Percentiles rank a stretch among this genome's conserved stretches.
phyloP scores from a whole-genome alignment of 1,284 basidiomycete genomes.

The Leccinum subrobustum region DNA sequence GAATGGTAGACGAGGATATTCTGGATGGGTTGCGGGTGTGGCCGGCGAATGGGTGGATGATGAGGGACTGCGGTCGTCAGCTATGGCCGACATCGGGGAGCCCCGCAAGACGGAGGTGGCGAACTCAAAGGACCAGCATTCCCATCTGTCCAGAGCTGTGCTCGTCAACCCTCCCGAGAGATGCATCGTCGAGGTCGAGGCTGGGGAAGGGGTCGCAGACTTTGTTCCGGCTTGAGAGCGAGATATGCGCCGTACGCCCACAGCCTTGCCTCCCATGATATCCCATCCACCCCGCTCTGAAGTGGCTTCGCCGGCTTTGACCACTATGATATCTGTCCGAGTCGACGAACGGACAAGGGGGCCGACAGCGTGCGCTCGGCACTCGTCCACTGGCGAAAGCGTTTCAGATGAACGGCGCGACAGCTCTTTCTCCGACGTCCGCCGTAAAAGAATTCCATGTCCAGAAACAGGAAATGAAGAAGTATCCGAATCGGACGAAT shows the following conservation, averaged over 20 bases:
- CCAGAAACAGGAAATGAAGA: constrained; percentile 71
- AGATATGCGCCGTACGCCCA: constrained; percentile 66
- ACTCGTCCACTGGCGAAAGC: constrained; percentile 51
- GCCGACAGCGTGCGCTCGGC: constrained; percentile 41
- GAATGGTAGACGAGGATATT: constrained; percentile 66
- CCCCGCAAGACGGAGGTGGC: constrained; percentile 45
- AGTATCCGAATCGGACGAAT: constrained; percentile 43
- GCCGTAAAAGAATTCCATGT: constrained; percentile 72
- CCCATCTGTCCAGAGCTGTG: constrained; percentile 74
- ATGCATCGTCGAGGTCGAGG: constrained; percentile 16
- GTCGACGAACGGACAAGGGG: constrained; percentile 35
- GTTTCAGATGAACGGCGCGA: constrained; percentile 52
- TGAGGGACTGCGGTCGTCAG: constrained; percentile 21
- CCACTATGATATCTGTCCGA: constrained; percentile 57
- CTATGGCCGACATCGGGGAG: constrained; percentile 50
- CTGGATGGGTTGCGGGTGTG: constrained; percentile 16
- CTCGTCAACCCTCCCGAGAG: constrained; percentile 49
- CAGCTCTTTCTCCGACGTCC: constrained; percentile 64
- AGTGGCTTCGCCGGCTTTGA: constrained; percentile 53
- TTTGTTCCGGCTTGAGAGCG: constrained; percentile 42
- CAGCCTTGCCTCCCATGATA: constrained; percentile 47
- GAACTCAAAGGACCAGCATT: constrained; percentile 74
- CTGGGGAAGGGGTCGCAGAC: constrained; percentile 15
- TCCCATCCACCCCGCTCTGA: constrained; percentile 79
- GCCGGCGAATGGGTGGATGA: constrained; percentile 12